These are phyloP conservation scores for Paraconiothyrium sp. DNA, from an alignment of 2,329 filamentous ascomycete genomes.

Conservation along the genomic window DNA sequence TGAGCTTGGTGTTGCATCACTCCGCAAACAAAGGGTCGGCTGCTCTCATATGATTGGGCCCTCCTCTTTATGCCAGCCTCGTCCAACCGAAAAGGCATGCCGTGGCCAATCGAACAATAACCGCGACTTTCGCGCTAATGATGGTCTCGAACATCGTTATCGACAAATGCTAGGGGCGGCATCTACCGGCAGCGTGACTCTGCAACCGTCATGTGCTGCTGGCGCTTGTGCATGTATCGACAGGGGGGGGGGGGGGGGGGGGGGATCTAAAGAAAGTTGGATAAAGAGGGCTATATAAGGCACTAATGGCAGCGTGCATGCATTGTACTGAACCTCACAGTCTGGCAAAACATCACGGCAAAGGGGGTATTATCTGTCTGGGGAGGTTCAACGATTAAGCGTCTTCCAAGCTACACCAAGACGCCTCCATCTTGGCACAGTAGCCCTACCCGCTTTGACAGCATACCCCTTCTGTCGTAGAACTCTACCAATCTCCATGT, in stretches of 20 bases:
- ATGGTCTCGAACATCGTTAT: neutral
- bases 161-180: too few species aligned
- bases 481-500: constrained; percentile 78
- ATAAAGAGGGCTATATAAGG: neutral
- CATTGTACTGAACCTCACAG: neutral
- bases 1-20: constrained; percentile 18
- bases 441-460: constrained; percentile 57
- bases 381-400: constrained; percentile 44
- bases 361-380: neutral
- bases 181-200: too few species aligned
- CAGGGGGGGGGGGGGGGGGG: too few species aligned
- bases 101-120: neutral
- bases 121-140: neutral
- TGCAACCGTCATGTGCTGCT: neutral
- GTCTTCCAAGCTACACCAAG: constrained; percentile 68
- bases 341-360: neutral
- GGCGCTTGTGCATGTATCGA: neutral
- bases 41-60: constrained; percentile 1
- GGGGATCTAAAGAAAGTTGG: neutral
- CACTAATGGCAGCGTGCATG: neutral
- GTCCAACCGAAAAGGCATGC: neutral
- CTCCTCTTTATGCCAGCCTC: neutral
- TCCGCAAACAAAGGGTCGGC: neutral
- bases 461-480: constrained; percentile 58
- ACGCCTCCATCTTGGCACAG: constrained; percentile 59